A percentile compares a stretch with the other conserved stretches of the same genome.
Conservation (phyloP, 2,329 filamentous ascomycete genomes). For the Dactylellina parvicollis region DNA sequence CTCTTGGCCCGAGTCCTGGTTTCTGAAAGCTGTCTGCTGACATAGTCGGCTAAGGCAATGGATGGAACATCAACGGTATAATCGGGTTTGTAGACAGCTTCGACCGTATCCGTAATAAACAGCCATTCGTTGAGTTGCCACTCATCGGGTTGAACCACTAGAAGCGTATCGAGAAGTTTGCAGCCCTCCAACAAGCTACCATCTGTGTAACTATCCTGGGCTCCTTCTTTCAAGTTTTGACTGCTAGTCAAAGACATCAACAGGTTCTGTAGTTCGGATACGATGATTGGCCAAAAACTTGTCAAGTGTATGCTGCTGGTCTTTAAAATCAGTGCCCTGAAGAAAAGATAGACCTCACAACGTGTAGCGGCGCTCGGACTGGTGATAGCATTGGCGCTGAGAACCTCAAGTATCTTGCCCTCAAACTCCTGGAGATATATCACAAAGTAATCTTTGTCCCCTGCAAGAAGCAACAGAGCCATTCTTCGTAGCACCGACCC, state of each 20-base stretch:
- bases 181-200: conserved; percentile 85
- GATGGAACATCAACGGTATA: conserved; percentile 47
- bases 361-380: conserved; percentile 91
- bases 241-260: conserved; percentile 40
- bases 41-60: conserved; percentile 47
- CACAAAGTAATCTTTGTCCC: conserved; percentile 80
- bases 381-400: conserved; percentile 82
- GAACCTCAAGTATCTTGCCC: conserved; percentile 86
- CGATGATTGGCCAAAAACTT: conserved; percentile 88
- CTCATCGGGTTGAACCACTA: conserved; percentile 88
- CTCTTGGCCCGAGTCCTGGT: conserved; percentile 35
- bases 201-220: conserved; percentile 78
- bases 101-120: conserved; percentile 95
- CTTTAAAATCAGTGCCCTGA: conserved; percentile 82
- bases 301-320: conserved; percentile 82
- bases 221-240: conserved; percentile 66
- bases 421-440: conserved; percentile 77
- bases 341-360: conserved; percentile 87
- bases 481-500: conserved; percentile 88
- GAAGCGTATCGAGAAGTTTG: conserved; percentile 89
- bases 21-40: conserved; percentile 44
- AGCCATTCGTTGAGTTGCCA: conserved; percentile 99
- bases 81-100: conserved; percentile 76
- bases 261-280: conserved; percentile 76
- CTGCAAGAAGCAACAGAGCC: conserved; percentile 79